Base-by-base conservation (phyloP, 2,329 filamentous ascomycete genomes). In the Capronia americana region DNA sequence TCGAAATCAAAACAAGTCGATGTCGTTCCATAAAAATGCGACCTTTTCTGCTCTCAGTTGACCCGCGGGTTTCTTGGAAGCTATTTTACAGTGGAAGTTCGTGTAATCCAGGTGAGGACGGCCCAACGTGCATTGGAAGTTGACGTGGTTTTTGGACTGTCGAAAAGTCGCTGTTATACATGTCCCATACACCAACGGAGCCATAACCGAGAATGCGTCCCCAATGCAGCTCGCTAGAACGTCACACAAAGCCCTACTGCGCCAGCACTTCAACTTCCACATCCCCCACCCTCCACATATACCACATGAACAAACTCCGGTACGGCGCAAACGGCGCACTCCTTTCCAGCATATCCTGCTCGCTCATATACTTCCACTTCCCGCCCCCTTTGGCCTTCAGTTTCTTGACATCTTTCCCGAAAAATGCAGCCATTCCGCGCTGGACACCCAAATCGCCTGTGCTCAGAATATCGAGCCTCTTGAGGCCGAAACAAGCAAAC, bases 281-380 rank as follows among this genome's bases (percentile, higher is more conserved):
- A 75, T 92, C 88, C 75, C 90, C 90, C 11, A 94, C 88, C 66
- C 90, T 84, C 93, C 94, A 97, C 91, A 97, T 96, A 77, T 96
- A 96, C 93, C 93, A 97, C 93, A 97, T 97, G 75, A 97, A 97
- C 51, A 97, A 77, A 73, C 90, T 95, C 75, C 93, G 89, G 79
- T 96, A 98, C 3, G 94, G 95, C 65, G 86, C 85, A 77, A 96
- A 99, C 75, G 84, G 87, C 64, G 89, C 90, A 12, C 92, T 89
- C 70, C 92, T 84, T 71, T 93, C 91, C 67, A 90, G 77, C 95
- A 99, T 98, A 67, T 98, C 95, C 76, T 88, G 86, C 80, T 98
- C 95, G 41, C 85, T 86, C 93, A 98, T 97, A 78, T 98, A 99
- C 82, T 98, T 98, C 90, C 93, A 98, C 81, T 98, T 98, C 53